Conservation (phyloP, 2,329 filamentous ascomycete species). For the Ceratocystis colombiana region DNA sequence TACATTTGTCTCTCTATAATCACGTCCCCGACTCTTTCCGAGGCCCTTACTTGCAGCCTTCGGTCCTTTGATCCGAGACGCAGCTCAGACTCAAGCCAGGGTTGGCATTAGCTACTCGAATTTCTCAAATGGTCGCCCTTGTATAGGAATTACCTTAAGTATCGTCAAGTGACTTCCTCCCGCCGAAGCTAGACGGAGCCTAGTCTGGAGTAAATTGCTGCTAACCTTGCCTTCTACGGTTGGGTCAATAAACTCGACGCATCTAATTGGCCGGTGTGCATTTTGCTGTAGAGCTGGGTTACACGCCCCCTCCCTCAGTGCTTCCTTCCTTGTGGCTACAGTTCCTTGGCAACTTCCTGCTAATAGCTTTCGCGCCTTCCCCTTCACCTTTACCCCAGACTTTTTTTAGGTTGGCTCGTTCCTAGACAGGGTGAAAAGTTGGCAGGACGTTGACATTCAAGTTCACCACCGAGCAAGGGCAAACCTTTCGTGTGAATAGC, state of each 20-base stretch:
- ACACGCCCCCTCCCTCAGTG: conserved; percentile 4
- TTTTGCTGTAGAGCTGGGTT: not conserved
- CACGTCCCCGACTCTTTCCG: conserved; percentile 5
- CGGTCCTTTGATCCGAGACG: conserved; percentile 17
- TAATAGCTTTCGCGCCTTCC: conserved; percentile 9
- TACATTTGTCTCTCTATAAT: not conserved
- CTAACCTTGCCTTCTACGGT: not conserved
- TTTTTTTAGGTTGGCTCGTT: not conserved
- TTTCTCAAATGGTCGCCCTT: not conserved
- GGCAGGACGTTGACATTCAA: conserved; percentile 1
- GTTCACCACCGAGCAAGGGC: not conserved
- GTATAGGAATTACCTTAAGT: not conserved
- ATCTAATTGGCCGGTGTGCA: not conserved
- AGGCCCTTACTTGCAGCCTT: not conserved
- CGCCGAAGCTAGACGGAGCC: not conserved
- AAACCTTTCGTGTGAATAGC: not conserved
- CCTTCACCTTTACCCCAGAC: conserved; percentile 5
- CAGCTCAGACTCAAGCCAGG: not conserved
- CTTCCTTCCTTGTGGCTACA: conserved; percentile 19
- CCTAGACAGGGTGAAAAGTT: not conserved
- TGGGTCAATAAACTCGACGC: not conserved
- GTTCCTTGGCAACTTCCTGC: conserved; percentile 9
- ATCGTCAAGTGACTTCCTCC: conserved; percentile 6
- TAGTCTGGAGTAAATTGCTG: not conserved
- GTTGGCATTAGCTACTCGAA: not conserved